These are phyloP conservation scores for Primulina eburnea DNA, from an alignment of 257 asterid species.

Conservation along the genomic window DNA sequence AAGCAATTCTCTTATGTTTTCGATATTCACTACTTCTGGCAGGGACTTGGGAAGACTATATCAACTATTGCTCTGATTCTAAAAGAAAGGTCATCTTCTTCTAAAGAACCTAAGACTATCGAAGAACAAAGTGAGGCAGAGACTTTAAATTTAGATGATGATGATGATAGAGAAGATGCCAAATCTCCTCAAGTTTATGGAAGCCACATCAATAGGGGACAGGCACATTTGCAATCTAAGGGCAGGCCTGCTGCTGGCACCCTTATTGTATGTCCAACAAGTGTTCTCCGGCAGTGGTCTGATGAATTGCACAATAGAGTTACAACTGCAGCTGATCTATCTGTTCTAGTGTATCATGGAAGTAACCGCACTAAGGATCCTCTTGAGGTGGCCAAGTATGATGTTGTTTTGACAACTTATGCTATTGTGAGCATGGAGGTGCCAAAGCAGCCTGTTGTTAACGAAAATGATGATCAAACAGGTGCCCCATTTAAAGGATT, in stretches of 20 bases:
- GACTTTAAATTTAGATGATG: slow-evolving; percentile 87
- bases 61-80: slow-evolving; percentile 93
- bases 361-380: slow-evolving; percentile 89
- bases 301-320: slow-evolving; percentile 91
- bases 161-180: slow-evolving; percentile 52
- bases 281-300: slow-evolving; percentile 97
- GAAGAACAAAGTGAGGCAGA: slow-evolving; percentile 53
- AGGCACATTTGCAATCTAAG: slow-evolving; percentile 41
- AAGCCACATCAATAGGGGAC: slow-evolving; percentile 23
- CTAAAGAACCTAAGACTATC: slow-evolving; percentile 36
- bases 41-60: slow-evolving; percentile 98
- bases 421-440: slow-evolving; percentile 98
- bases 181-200: slow-evolving; percentile 38
- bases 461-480: slow-evolving; percentile 60
- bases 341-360: slow-evolving; percentile 86
- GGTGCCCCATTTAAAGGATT: slow-evolving; percentile 39
- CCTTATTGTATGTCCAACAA: slow-evolving; percentile 94
- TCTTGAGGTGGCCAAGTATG: slow-evolving; percentile 77
- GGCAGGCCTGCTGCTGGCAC: slow-evolving; percentile 95
- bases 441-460: slow-evolving; percentile 89
- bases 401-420: slow-evolving; percentile 93
- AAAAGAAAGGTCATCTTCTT: slow-evolving; percentile 78
- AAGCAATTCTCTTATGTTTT: slow-evolving; percentile 18
- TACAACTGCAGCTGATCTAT: slow-evolving; percentile 71
- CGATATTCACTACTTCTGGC: slow-evolving; percentile 26